Evolutionary conservation across 1,284 basidiomycete species (phyloP), one percentile per base, ranked within the genome.

Genomic region (Moesziomyces aphidis): DNA sequence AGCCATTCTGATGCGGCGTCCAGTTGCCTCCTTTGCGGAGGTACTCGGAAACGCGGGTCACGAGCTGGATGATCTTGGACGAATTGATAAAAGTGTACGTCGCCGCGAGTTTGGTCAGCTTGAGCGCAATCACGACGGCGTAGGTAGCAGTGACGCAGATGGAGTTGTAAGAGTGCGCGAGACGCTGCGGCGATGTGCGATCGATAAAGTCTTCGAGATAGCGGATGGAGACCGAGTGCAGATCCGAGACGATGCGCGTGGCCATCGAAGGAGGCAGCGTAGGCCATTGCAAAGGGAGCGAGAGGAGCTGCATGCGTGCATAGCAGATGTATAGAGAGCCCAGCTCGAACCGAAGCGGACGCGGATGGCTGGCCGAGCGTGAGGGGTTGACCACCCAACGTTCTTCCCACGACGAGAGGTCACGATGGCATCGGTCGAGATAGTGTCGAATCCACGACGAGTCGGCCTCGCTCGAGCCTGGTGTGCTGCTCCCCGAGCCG

Each of bases 241-340:
- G 24, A 22, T 68, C 64, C 6, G 61, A 61, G 26, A 73, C 61
- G 31, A 73, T 73, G 45, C 61, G 68, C 3, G 63, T 68, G 19
- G 66, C 54, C 55, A 68, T 54, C 22, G 61, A 57, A 11, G 56
- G 50, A n/a, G 46, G 55, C 5, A 68, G 61, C 19, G 61, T 58
- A 1, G 66, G 56, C 55, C 61, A 61, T 36, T 69, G 66, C 1
- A 73, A 50, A 3, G 67, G 65, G 4, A 73, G 48, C 5, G 65
- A 67, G 22, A 73, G 59, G n/a, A 73, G 58, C 46, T 73, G 71
- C 61, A 73, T 68, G n/a, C 61, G 57, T n/a, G 66, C 66, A 44
- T 73, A 68, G 62, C 64, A 65, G 42, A 73, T 68, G 48, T 73
- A 73, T 13, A 73, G 62, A 22, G 71, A 63, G 17, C 65, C 71